Conservation (phyloP, 345 rosid species). For the Ailanthus altissimus region DNA sequence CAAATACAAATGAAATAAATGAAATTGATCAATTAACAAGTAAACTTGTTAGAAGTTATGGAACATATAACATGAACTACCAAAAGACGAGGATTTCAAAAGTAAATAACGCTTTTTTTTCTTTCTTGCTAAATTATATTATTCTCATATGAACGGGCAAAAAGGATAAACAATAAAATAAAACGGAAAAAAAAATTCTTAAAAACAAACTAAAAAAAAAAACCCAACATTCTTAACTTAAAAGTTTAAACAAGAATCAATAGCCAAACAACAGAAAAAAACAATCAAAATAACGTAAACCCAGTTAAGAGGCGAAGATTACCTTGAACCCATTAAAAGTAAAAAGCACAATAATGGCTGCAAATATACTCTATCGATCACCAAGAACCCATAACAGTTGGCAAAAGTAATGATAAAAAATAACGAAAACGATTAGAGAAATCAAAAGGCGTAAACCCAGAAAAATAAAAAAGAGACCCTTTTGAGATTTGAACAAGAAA, state of each 20-base stretch:
- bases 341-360: constrained; percentile 20
- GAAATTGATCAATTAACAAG: not conserved
- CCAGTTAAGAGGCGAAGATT: constrained; percentile 9
- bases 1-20: not conserved
- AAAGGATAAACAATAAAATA: not conserved
- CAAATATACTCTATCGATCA: constrained; percentile 9
- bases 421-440: not conserved
- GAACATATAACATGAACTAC: not conserved
- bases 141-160: not conserved
- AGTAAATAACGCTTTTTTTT: not conserved
- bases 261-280: not conserved
- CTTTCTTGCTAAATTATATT: not conserved
- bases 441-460: not conserved
- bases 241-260: not conserved
- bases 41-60: not conserved
- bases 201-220: not conserved
- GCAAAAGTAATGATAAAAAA: not conserved
- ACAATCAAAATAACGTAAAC: not conserved
- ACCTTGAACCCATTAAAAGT: constrained; percentile 43
- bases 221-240: not conserved
- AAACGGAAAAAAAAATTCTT: not conserved
- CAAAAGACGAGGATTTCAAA: not conserved
- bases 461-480: not conserved
- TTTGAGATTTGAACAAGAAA: constrained; percentile 26
- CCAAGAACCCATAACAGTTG: not conserved